Conservation (phyloP, 495 filamentous ascomycete genomes). For the Wilcoxina mikolae region DNA sequence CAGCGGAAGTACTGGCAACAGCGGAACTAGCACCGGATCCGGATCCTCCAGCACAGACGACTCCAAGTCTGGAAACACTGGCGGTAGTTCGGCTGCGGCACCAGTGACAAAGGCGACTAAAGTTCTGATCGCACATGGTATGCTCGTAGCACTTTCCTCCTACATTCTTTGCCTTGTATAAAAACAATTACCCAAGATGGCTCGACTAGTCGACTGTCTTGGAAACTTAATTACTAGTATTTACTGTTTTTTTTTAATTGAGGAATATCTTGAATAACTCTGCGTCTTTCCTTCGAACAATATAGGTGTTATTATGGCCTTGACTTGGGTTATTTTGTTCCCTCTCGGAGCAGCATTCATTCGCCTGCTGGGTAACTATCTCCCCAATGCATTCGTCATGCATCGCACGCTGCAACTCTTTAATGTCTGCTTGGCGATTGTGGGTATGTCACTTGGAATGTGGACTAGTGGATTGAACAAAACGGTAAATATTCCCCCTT, state of each 20-base stretch:
- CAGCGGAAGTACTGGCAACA: conserved; percentile 6
- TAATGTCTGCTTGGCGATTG: conserved; percentile 40
- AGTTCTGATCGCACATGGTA: conserved; percentile 27
- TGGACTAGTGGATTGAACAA: conserved; percentile 32
- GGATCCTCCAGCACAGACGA: conserved; percentile 13
- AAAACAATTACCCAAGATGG: neutral
- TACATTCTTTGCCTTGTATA: conserved; percentile 10
- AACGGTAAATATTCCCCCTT: conserved; percentile 18
- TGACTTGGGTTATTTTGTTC: conserved; percentile 42
- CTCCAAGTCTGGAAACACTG: conserved; percentile 18
- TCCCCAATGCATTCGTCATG: conserved; percentile 30
- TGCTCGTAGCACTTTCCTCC: conserved; percentile 11
- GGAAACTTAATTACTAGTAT: neutral
- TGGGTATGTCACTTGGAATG: conserved; percentile 49
- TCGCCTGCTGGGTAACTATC: conserved; percentile 36
- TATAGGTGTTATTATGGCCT: conserved; percentile 40
- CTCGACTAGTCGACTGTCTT: neutral
- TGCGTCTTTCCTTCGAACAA: neutral
- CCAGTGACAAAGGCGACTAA: conserved; percentile 23
- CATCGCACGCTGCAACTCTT: conserved; percentile 48
- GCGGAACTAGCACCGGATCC: conserved; percentile 9
- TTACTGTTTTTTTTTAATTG: conserved; percentile 1
- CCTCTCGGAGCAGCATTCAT: conserved; percentile 44
- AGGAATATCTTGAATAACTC: conserved; percentile 5
- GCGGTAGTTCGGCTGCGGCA: neutral